These are phyloP conservation scores for Populus hybrid DNA, from an alignment of 441 rosid species.

Conservation along the genomic window DNA sequence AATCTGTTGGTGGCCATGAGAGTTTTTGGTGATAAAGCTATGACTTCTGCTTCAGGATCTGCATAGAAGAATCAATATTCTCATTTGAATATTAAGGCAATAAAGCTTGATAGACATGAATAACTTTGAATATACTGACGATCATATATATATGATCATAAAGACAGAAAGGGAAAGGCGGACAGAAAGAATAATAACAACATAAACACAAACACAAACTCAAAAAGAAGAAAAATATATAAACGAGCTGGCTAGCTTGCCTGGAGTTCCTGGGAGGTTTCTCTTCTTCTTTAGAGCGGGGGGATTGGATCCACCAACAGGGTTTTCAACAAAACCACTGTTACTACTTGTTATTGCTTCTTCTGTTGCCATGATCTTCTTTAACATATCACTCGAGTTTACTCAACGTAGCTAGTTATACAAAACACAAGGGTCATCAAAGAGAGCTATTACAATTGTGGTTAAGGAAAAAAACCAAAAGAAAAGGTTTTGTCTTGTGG, in stretches of 20 bases:
- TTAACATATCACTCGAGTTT: slow-evolving; percentile 15
- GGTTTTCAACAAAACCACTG: slow-evolving; percentile 30
- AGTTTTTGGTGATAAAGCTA: slow-evolving; percentile 90
- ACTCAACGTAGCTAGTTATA: neutral
- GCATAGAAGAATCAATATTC: neutral
- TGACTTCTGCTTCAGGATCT: slow-evolving; percentile 35
- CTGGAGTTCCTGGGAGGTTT: slow-evolving; percentile 95
- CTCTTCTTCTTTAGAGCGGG: slow-evolving; percentile 67
- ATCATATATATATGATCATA: neutral
- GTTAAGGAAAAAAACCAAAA: slow-evolving; percentile 25
- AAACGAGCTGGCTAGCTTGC: slow-evolving; percentile 25
- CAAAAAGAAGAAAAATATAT: neutral
- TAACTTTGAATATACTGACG: slow-evolving; percentile 17
- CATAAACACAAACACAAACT: neutral
- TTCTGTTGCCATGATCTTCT: slow-evolving; percentile 36
- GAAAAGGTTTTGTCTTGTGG: slow-evolving; percentile 8
- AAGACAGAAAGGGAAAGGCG: neutral
- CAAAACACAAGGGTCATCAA: too few species aligned
- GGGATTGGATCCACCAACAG: slow-evolving; percentile 45
- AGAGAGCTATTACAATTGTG: slow-evolving; percentile 1
- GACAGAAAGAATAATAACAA: neutral
- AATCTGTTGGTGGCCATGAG: slow-evolving; percentile 94
- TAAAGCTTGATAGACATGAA: too few species aligned
- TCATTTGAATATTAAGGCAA: neutral
- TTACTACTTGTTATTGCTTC: slow-evolving; percentile 27